Evolutionary conservation across 2,329 filamentous ascomycete genomes (phyloP).

Genomic region (Sporothrix inflata): DNA sequence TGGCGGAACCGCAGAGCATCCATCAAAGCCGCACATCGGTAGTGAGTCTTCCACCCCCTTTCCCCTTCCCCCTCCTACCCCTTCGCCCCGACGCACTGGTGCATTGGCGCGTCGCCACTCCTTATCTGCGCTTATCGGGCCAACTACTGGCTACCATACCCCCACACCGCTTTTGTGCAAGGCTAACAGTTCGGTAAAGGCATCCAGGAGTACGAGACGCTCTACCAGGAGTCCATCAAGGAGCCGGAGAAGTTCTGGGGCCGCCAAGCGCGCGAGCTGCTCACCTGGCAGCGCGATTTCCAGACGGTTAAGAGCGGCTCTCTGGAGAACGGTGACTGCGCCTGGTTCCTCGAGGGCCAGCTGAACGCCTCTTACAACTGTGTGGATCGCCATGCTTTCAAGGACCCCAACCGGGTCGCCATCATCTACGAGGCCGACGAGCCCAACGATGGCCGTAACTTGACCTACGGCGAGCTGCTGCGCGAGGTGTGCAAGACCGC

Average conservation of each 20-base stretch:
- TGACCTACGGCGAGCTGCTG: constrained; percentile 92
- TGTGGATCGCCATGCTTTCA: constrained; percentile 94
- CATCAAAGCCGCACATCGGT: constrained; percentile 67
- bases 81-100: background rate
- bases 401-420: constrained; percentile 88
- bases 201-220: constrained; percentile 67
- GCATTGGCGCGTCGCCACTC: constrained; percentile 9
- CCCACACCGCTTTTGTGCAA: constrained; percentile 19
- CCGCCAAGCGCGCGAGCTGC: constrained; percentile 79
- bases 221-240: constrained; percentile 84
- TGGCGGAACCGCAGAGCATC: constrained; percentile 59
- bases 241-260: constrained; percentile 91
- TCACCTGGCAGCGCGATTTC: constrained; percentile 91
- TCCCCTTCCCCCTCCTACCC: background rate
- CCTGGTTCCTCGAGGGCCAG: constrained; percentile 93
- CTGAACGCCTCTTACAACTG: constrained; percentile 98
- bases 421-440: constrained; percentile 99
- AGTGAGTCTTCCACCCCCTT: constrained; percentile 51
- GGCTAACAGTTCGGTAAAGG: constrained; percentile 47
- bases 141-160: background rate
- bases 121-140: constrained; percentile 23
- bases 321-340: constrained; percentile 77
- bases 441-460: constrained; percentile 78
- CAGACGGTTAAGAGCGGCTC: constrained; percentile 81
- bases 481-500: constrained; percentile 87